Evolutionary conservation across 257 asterid species (phyloP).

Genomic region (Solanum chmielewskii): DNA sequence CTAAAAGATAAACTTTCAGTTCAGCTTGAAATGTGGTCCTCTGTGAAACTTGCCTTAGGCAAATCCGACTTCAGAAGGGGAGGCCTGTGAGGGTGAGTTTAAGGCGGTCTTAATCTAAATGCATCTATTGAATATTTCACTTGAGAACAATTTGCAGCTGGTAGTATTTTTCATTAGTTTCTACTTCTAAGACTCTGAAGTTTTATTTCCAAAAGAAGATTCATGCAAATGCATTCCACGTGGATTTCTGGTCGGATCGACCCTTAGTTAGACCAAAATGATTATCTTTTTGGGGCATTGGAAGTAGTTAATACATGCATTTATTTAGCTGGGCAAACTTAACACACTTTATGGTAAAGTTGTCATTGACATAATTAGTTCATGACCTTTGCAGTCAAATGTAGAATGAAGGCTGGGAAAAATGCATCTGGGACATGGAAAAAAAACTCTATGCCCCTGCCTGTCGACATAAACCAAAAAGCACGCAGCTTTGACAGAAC

Average conservation of each 20-base stretch:
- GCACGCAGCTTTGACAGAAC: neutral
- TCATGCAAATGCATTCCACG: neutral
- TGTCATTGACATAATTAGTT: neutral
- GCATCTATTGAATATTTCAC: neutral
- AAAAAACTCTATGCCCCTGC: neutral
- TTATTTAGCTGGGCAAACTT: neutral
- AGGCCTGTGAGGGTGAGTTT: neutral
- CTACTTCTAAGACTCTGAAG: neutral
- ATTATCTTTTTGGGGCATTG: neutral
- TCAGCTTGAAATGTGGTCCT: neutral
- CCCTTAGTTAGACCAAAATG: neutral
- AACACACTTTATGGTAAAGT: neutral
- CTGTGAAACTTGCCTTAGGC: neutral
- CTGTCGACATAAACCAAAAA: neutral
- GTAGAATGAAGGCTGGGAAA: neutral
- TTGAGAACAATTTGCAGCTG: neutral
- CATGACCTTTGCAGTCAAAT: neutral
- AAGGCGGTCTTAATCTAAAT: neutral
- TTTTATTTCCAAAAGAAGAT: neutral
- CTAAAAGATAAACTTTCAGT: neutral
- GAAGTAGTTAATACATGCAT: neutral
- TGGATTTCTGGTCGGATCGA: neutral
- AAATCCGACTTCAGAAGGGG: neutral
- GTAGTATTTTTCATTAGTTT: neutral
- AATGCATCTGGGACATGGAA: neutral